These are phyloP conservation scores for Tubosaeta brunneosetosa DNA, from an alignment of 768 basidiomycete genomes.

Conservation along the genomic window DNA sequence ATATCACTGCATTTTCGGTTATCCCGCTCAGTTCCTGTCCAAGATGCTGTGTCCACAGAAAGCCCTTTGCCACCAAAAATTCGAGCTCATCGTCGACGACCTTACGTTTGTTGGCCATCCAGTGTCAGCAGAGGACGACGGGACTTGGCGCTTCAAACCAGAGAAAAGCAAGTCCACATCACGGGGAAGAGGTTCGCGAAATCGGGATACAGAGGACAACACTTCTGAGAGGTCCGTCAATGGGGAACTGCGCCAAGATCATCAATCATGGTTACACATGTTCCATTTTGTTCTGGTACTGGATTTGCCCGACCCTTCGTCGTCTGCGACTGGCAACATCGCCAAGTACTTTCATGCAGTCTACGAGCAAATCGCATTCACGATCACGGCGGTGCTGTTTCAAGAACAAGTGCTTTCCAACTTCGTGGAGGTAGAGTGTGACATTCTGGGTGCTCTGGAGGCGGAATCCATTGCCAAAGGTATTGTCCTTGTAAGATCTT, in stretches of 20 bases:
- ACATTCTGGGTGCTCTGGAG: conserved; percentile 60
- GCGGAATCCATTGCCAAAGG: conserved; percentile 69
- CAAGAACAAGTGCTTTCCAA: conserved; percentile 85
- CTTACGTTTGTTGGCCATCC: conserved; percentile 94
- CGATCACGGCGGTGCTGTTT: conserved; percentile 86
- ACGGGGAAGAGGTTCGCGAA: conserved; percentile 54
- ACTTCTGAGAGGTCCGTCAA: conserved; percentile 31
- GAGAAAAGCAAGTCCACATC: conserved; percentile 50
- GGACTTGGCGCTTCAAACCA: conserved; percentile 69
- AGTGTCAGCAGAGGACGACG: conserved; percentile 72
- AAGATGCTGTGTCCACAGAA: conserved; percentile 72
- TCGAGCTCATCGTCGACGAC: conserved; percentile 88
- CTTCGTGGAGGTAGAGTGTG: conserved; percentile 82
- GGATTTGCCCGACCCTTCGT: conserved; percentile 87
- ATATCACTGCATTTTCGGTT: conserved; percentile 73
- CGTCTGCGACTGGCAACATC: conserved; percentile 72
- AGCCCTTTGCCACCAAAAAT: conserved; percentile 88
- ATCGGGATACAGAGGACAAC: conserved; percentile 35
- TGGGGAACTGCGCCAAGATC: conserved; percentile 32
- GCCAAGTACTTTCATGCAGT: conserved; percentile 79
- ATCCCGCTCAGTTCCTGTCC: conserved; percentile 76
- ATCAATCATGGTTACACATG: conserved; percentile 56
- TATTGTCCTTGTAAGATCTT: conserved; percentile 36
- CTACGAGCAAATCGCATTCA: conserved; percentile 86
- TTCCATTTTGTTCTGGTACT: conserved; percentile 87